These are phyloP conservation scores for Colletotrichum scovillei DNA, from an alignment of 2,329 filamentous ascomycete genomes.

Conservation along the genomic window DNA sequence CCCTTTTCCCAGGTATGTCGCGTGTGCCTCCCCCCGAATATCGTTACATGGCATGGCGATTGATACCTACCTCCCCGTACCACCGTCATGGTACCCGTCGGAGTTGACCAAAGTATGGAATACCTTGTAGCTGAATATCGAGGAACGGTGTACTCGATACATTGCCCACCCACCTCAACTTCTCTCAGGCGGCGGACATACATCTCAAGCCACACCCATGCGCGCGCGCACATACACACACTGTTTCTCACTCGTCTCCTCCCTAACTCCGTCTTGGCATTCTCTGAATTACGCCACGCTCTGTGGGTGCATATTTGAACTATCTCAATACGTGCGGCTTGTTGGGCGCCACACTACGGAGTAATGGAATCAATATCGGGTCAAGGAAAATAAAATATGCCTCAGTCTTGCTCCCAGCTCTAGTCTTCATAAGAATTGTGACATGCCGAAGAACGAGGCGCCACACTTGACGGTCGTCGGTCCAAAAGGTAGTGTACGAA, in stretches of 20 bases:
- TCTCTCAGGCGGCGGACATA: neutral
- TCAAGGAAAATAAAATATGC: neutral
- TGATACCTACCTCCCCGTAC: neutral
- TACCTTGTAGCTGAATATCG: neutral
- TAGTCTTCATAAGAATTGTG: neutral
- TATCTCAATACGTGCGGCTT: conserved; percentile 11
- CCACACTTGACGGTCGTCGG: neutral
- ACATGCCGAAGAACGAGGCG: neutral
- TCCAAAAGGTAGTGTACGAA: no score
- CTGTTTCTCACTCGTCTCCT: neutral
- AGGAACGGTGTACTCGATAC: neutral
- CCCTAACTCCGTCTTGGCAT: conserved; percentile 6
- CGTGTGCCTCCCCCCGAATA: neutral
- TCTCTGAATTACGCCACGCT: conserved; percentile 24
- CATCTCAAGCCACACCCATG: neutral
- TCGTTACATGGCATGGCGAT: neutral
- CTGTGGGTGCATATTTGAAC: conserved; percentile 6
- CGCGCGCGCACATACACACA: conserved; percentile 3
- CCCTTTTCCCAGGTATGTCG: neutral
- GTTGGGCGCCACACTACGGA: neutral
- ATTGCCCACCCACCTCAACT: neutral
- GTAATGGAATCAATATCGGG: neutral
- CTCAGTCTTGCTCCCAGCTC: neutral
- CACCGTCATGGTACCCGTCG: conserved; percentile 8
- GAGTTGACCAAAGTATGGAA: neutral